Base-by-base conservation (phyloP, 495 filamentous ascomycete genomes). In the Penicillium cinerascens region DNA sequence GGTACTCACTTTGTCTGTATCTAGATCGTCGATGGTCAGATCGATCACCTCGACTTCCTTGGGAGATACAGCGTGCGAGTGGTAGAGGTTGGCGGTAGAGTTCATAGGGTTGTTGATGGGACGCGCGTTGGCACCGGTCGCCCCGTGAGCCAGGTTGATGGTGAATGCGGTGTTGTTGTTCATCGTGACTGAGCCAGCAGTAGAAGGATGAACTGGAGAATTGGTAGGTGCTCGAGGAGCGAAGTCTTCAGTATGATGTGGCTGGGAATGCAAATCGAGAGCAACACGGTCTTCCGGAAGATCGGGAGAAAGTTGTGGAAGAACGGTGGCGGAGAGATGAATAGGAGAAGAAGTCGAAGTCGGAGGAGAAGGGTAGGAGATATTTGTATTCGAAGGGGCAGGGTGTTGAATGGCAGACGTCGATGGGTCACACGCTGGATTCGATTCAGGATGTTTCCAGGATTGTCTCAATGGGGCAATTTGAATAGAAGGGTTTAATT, bases 11-110 rank as follows among this genome's bases (percentile, higher is more conserved):
- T 22, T 25, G 7, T 42, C 27, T 9, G 37, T 39, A 26, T 39
- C 26, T 44, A 27, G 18, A 20, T 41, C 41, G 35, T 43, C 42
- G 18, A 1, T 35, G 7, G 54, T 56, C 54, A 56, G 43, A 46
- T 56, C 54, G 16, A 56, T 51, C 13, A 51, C 42, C 10, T 21
- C 23, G 25, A 46, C 17, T 10, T 51, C 42, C 36, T 51, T 49
- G 35, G 47, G 41, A 42, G 23, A 22, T 22, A 27, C 40, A 46
- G 39, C n/a, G 5, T 13, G 39, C 29, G 37, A 26, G 29, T 10
- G 29, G 6, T 20, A 26, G 27, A 23, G 1, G 11, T 33, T 33
- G 29, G 29, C 45, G 18, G 41, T 43, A 22, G 41, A 18, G 15
- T 10, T 18, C 7, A 16, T n/a, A n/a, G n/a, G n/a, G n/a, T n/a